Base-by-base conservation (phyloP, 495 filamentous ascomycete genomes). In the Xylaria cubensis region DNA sequence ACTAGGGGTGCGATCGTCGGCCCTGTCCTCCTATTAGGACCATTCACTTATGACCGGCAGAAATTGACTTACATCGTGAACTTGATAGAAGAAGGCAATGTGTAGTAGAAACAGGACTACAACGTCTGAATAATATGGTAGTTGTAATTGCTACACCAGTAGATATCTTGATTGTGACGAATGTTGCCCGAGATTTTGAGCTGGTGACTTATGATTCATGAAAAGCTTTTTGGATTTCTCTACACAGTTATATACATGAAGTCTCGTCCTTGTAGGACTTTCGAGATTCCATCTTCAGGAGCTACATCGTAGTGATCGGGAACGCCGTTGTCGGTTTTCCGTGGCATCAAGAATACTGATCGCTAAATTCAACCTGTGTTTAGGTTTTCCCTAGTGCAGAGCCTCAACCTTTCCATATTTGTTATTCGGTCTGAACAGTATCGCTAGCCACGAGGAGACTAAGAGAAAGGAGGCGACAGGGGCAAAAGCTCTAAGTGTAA, bases 51-150 rank as follows among this genome's bases (percentile, higher is more conserved):
- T 67, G 4, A 4, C 32, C 1, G 7, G 4, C 0, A 24, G n/a
- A 17, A 24, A 55, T 9, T 63, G 9, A 1, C 67, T 64, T 63
- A 70, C 68, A 70, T 70, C 24, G 29, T 64, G 58, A 61, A 10
- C 4, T 32, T 1, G 17, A 19, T 17, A 29, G 0, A 0, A 17
- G 13, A 24, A 41, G 17, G 5, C 24, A 46, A 32, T 19, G n/a
- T 26, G 5, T 50, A 50, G 36, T 39, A 39, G 8, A 5, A 42
- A 9, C 15, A 42, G 42, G 32, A 36, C 7, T 39, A 39, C 34
- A 41, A 34, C 17, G 3, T 59, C 13, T 21, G 6, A 39, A 61
- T 32, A 61, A n/a, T 19, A 39, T 39, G 1, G 19, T 21, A 41
- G 12, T 39, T 19, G n/a, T 2, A 41, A 10, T 19, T 39, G 17